A percentile compares a stretch with the other conserved stretches of the same genome.
phyloP scores from a whole-genome alignment of 352 stramenopile genomes.

The Phytophthora pistaciae region DNA sequence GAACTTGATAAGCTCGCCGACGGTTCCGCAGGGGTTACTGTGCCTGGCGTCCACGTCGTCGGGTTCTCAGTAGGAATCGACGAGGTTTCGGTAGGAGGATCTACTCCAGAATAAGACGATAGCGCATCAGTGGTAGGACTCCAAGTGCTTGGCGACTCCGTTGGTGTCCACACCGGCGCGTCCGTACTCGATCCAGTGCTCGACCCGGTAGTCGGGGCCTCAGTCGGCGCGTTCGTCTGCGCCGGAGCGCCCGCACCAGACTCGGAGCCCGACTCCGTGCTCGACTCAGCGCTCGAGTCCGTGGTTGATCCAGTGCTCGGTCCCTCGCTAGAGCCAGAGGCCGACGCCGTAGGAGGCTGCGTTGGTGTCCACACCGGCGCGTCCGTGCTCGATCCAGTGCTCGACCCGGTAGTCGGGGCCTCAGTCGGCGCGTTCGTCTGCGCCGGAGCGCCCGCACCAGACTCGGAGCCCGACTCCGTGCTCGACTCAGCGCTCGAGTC shows the following conservation, averaged over 20 bases:
- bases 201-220: not conserved
- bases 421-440: constrained; percentile 9
- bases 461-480: not conserved
- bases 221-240: not conserved
- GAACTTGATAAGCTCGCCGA: not conserved
- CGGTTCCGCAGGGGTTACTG: not conserved
- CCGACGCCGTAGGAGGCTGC: constrained; percentile 10
- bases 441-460: not conserved
- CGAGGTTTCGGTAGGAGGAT: not conserved
- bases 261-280: not conserved
- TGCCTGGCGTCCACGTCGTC: not conserved
- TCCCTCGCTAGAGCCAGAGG: not conserved
- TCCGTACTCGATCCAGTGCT: not conserved
- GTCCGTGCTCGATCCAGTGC: constrained; percentile 8
- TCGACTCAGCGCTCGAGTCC: constrained; percentile 1
- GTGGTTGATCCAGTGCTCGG: not conserved
- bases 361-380: constrained; percentile 2
- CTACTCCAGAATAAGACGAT: not conserved
- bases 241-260: not conserved
- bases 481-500: not conserved
- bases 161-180: constrained; percentile 1
- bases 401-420: constrained; percentile 1
- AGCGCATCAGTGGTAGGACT: not conserved
- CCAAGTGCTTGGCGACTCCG: not conserved
- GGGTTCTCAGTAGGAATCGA: not conserved